These are phyloP conservation scores for Alnus glutinosa DNA, from an alignment of 306 rosid species.

Conservation along the genomic window DNA sequence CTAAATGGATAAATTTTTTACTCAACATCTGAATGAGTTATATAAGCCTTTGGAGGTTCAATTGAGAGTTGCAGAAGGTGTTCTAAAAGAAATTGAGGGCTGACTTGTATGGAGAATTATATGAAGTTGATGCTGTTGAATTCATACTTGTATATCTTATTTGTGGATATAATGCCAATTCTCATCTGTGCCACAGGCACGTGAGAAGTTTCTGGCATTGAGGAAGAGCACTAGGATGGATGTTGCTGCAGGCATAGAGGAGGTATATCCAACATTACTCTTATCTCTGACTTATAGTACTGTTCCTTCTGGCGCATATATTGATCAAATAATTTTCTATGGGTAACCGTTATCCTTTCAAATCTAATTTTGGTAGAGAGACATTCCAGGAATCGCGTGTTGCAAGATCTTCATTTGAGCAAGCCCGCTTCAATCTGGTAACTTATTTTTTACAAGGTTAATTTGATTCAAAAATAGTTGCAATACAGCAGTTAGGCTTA, in stretches of 20 bases:
- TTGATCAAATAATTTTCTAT: slow-evolving; percentile 31
- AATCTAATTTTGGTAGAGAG: slow-evolving; percentile 65
- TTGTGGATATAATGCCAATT: slow-evolving; percentile 25
- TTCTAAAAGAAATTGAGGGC: slow-evolving; percentile 10
- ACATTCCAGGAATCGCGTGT: slow-evolving; percentile 73
- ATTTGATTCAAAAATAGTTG: slow-evolving; percentile 18
- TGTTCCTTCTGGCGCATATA: slow-evolving; percentile 12
- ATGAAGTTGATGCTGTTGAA: slow-evolving; percentile 19
- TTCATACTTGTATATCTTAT: slow-evolving; percentile 13
- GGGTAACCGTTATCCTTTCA: slow-evolving; percentile 45
- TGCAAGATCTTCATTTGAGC: slow-evolving; percentile 73
- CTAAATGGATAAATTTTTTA: slow-evolving; percentile 7
- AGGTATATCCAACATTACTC: slow-evolving; percentile 47
- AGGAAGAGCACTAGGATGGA: slow-evolving; percentile 77
- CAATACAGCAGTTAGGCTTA: slow-evolving; percentile 29
- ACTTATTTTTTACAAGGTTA: slow-evolving; percentile 29
- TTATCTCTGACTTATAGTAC: slow-evolving; percentile 11
- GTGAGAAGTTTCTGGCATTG: slow-evolving; percentile 74
- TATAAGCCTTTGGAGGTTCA: slow-evolving; percentile 7
- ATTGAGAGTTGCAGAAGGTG: slow-evolving; percentile 22
- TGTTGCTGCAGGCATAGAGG: slow-evolving; percentile 58
- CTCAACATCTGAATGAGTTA: slow-evolving; percentile 4
- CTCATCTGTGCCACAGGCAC: slow-evolving; percentile 62
- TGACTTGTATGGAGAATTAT: background rate
- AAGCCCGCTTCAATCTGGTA: slow-evolving; percentile 88